Conservation (phyloP, 805 yeast species). For the Cyberlindnera meyerae region DNA sequence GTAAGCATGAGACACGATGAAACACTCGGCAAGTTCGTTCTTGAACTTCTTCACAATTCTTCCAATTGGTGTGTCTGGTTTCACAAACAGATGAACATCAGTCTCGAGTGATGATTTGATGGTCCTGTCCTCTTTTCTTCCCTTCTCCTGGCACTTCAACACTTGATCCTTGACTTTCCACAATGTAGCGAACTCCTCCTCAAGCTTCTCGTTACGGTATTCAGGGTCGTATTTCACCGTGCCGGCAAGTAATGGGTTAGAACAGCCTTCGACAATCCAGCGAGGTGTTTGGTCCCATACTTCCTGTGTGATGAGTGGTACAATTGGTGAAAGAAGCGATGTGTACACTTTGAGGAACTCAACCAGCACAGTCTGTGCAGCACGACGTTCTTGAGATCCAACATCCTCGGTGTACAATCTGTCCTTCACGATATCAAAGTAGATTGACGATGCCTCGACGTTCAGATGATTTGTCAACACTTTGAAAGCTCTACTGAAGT, state of each 20-base stretch:
- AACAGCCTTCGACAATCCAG: constrained; percentile 18
- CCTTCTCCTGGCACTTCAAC: constrained; percentile 49
- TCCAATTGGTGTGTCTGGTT: constrained; percentile 14
- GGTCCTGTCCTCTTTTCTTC: constrained; percentile 42
- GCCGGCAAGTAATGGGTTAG: constrained; percentile 19
- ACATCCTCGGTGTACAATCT: constrained; percentile 66
- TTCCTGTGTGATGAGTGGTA: constrained; percentile 84
- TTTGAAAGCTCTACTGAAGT: constrained; percentile 68
- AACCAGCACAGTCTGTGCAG: constrained; percentile 60
- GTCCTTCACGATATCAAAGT: constrained; percentile 85
- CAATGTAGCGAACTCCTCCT: constrained; percentile 37
- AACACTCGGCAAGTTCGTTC: constrained; percentile 48
- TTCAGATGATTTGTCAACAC: constrained; percentile 68
- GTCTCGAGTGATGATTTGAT: constrained; percentile 59
- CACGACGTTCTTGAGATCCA: constrained; percentile 45
- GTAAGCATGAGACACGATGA: constrained; percentile 60
- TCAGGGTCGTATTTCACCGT: constrained; percentile 11
- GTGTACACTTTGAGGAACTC: constrained; percentile 57
- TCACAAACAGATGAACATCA: constrained; percentile 34
- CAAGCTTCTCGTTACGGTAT: constrained; percentile 35
- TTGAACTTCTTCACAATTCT: constrained; percentile 16
- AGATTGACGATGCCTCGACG: constrained; percentile 70
- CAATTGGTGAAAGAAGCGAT: constrained; percentile 71
- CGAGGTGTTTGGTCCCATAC: constrained; percentile 61
- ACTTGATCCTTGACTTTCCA: constrained; percentile 45